Conservation (phyloP, 345 rosid species). For the Aegle marmelos region DNA sequence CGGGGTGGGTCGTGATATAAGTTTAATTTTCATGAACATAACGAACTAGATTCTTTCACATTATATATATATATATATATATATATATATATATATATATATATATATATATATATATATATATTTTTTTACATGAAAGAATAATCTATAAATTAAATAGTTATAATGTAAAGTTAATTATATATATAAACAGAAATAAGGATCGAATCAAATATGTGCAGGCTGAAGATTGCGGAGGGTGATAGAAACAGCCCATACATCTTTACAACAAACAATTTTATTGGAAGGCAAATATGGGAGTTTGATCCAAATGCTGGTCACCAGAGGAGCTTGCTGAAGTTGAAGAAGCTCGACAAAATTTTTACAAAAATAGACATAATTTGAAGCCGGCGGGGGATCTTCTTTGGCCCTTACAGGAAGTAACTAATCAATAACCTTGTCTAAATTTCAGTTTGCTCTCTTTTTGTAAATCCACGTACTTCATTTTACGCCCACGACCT, state of each 20-base stretch:
- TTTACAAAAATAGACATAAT: slow-evolving; percentile 29
- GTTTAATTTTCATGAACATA: no score
- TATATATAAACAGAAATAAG: not conserved
- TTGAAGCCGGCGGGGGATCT: slow-evolving; percentile 49
- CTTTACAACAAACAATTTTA: slow-evolving; percentile 43
- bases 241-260: slow-evolving; percentile 33
- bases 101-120: no score
- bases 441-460: no score
- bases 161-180: no score
- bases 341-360: slow-evolving; percentile 43
- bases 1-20: no score
- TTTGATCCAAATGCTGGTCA: slow-evolving; percentile 40
- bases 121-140: no score
- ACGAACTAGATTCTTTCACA: no score
- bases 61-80: no score
- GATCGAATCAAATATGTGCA: slow-evolving; percentile 33
- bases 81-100: no score
- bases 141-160: not conserved
- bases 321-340: slow-evolving; percentile 39
- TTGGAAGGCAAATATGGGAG: slow-evolving; percentile 51
- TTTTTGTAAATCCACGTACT: no score
- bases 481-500: no score
- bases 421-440: no score
- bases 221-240: slow-evolving; percentile 46
- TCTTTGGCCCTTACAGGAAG: slow-evolving; percentile 53